These are phyloP conservation scores for Camelina laxa DNA, from an alignment of 345 rosid species.

Conservation along the genomic window DNA sequence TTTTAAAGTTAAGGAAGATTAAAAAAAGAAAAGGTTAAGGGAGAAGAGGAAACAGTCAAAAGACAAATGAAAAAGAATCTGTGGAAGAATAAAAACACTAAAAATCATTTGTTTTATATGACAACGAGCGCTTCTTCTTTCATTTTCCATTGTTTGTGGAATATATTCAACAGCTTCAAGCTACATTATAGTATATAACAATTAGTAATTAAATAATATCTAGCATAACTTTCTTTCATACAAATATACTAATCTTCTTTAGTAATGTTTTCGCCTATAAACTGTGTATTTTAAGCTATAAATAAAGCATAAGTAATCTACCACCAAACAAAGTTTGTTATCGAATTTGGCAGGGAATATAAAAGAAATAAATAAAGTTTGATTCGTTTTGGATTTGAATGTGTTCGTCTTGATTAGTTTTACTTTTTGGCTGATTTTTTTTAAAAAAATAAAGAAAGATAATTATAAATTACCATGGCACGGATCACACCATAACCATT, in stretches of 20 bases:
- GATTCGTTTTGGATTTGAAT: conserved; percentile 34
- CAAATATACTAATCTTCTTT: conserved; percentile 22
- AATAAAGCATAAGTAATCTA: conserved; percentile 31
- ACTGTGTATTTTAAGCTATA: conserved; percentile 11
- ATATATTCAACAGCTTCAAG: conserved; percentile 44
- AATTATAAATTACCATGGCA: not conserved
- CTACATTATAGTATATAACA: conserved; percentile 13
- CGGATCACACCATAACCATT: conserved; percentile 6
- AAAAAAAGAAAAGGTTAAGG: no score
- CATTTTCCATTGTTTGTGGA: conserved; percentile 33
- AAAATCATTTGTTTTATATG: conserved; percentile 12
- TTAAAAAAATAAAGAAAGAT: not conserved
- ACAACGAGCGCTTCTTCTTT: conserved; percentile 25
- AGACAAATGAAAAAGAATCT: conserved; percentile 20
- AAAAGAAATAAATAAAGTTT: conserved; percentile 7
- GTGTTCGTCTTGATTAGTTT: conserved; percentile 26
- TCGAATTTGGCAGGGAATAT: conserved; percentile 27
- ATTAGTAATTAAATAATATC: conserved; percentile 14
- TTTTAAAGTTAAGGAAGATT: not conserved
- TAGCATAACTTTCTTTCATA: conserved; percentile 5
- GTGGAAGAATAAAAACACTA: conserved; percentile 25
- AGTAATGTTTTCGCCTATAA: conserved; percentile 23
- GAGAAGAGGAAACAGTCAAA: conserved; percentile 25
- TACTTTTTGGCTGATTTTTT: conserved; percentile 2
- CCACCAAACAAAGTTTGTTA: conserved; percentile 23